Conservation (phyloP, 1,139 yeast genomes). For the Lodderomyces metapsilosis region DNA sequence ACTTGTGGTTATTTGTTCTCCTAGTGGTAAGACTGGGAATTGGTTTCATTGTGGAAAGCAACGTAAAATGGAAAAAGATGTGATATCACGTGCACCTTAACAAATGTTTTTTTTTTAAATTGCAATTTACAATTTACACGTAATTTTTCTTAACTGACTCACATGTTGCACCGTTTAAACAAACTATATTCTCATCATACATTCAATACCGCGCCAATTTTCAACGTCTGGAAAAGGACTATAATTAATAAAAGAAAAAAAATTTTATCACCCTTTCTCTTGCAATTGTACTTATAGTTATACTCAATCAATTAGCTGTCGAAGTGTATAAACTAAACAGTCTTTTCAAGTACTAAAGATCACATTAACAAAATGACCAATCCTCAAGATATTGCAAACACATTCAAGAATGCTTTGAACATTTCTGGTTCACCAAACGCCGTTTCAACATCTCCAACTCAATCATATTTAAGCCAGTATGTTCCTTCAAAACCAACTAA, state of each 20-base stretch:
- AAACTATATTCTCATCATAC: too few species aligned
- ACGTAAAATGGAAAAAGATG: background rate
- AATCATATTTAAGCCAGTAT: constrained; percentile 48
- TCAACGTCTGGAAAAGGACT: background rate
- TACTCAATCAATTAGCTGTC: background rate
- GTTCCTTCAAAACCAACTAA: constrained; percentile 53
- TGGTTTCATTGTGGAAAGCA: too few species aligned
- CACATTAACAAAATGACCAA: constrained; percentile 50
- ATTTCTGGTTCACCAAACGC: constrained; percentile 56
- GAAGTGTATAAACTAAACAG: background rate
- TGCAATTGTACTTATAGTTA: background rate
- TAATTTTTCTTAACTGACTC: background rate
- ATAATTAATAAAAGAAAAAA: background rate
- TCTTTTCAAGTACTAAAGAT: background rate
- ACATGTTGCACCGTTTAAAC: background rate
- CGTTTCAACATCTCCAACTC: constrained; percentile 73
- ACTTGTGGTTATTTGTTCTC: too few species aligned
- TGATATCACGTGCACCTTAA: background rate
- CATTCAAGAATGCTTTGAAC: constrained; percentile 54
- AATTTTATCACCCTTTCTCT: too few species aligned
- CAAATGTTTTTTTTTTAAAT: background rate
- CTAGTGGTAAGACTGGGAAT: too few species aligned
- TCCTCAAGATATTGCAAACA: constrained; percentile 65
- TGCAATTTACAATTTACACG: constrained; percentile 1
- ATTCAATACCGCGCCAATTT: background rate